Base-by-base conservation (phyloP, 345 rosid species). In the Conringia planisiliqua region DNA sequence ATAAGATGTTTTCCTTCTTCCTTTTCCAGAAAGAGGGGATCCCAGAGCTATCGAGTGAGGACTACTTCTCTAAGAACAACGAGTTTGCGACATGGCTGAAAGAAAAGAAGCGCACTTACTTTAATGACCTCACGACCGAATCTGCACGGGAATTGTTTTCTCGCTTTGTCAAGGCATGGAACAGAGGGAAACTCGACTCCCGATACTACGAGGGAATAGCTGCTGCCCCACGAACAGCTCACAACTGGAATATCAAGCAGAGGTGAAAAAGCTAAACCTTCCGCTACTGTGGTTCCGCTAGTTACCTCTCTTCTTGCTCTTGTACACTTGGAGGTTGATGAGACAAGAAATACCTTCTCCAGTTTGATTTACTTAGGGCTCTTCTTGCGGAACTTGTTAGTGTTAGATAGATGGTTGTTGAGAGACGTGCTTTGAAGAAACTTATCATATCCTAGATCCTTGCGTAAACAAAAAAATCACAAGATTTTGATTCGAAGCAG, bases 51-150 rank as follows among this genome's bases (percentile, higher is more conserved):
- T 80, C 96, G 3, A 78, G 46, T 0, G 98, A 91, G 10, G 96
- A 94, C 84, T 94, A 94, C 85, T 91, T 87, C 80, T 76, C 87
- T 6, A 94, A 91, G 88, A 94, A 88, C 57, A 91, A 88, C 4
- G 98, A 94, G 81, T 94, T 91, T 63, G 86, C 96, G 12, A 86
- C 95, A 42, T 94, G 97, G 98, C 84, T 94, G 69, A 87, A 81
- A 85, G 98, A 94, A 69, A 82, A 91, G 81, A 91, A 85, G 38
- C 75, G 76, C n/a, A 57, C 83, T 22, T 94, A 87, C 74, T 94
- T 94, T 78, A 87, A 93, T 2, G 95, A 94, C 33, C 95, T 94
- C 68, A 89, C 90, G 0, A 83, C 98, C 0, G 93, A 90, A 75
- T 77, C 95, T 58, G 92, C 98, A 14, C 83, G 90, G 0, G 78